phyloP scores from a whole-genome alignment of 164 flowering plant species.

The Nymphaea colorata region DNA sequence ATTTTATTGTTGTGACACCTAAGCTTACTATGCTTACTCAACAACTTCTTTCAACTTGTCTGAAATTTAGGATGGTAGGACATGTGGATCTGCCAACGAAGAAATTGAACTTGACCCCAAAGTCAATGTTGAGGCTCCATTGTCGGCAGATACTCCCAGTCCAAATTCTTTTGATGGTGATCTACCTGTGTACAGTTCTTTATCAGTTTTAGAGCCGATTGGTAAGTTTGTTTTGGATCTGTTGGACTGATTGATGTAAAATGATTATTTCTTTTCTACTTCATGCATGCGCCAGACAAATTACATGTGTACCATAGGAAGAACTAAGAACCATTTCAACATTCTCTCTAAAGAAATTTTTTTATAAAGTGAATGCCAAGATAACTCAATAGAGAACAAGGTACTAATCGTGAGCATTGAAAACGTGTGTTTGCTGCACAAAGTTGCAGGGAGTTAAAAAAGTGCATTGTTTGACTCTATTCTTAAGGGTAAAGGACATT shows the following conservation, averaged over 20 bases:
- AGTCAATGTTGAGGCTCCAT: slow-evolving; percentile 5
- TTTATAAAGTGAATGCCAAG: no score
- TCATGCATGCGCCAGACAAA: neutral
- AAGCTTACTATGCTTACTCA: no score
- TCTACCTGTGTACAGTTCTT: slow-evolving; percentile 16
- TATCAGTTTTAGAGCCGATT: slow-evolving; percentile 36
- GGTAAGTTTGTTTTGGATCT: slow-evolving; percentile 19
- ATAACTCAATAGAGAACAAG: neutral
- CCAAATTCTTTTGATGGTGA: slow-evolving; percentile 16
- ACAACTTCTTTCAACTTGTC: neutral
- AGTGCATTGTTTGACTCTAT: no score
- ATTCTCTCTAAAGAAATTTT: no score
- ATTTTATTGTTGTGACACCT: no score
- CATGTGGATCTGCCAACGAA: slow-evolving; percentile 25
- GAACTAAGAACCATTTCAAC: no score
- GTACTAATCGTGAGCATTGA: neutral
- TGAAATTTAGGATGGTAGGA: slow-evolving; percentile 15
- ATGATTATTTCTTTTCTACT: neutral
- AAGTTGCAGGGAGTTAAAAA: no score
- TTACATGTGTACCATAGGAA: no score
- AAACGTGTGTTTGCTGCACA: no score
- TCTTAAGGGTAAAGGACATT: no score
- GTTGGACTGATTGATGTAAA: no score
- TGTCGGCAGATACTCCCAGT: slow-evolving; percentile 20
- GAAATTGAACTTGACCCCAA: slow-evolving; percentile 23